Evolutionary conservation across 2,329 filamentous ascomycete genomes (phyloP), one percentile per base, ranked within the genome.

Genomic region (Aspergillus aculeatus): DNA sequence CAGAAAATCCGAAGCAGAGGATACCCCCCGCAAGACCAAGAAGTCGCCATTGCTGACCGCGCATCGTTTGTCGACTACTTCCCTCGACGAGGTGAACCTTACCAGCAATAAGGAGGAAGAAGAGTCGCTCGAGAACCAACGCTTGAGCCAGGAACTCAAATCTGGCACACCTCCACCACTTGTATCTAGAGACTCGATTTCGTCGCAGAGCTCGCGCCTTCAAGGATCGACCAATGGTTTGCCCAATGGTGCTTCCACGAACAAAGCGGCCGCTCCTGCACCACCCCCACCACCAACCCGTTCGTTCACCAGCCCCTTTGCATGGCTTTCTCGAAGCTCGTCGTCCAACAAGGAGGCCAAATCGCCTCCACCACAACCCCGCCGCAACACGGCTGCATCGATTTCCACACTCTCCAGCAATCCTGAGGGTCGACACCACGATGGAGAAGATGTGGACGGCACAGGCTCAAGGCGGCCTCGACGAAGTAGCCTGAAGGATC

Each of bases 301-400:
- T 70, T 96, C 95, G 74, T 84, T 96, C 57, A 93, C 91, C 9
- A 91, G 91, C 66, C 91, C 90, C n/a, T 96, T 96, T 69, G 86
- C 91, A 44, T 94, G 91, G 88, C 83, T 96, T 44, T 91, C 91
- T 32, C 82, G 91, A 66, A 88, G 83, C 73, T 85, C 86, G 24
- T 77, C 75, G 29, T 75, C 76, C 11, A 82, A 83, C 38, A 84
- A 83, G 71, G 85, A 84, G 55, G 73, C 80, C 47, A 82, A 85
- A 54, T 83, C 86, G 5, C 83, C 89, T 19, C 71, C 83, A 61
- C 78, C 70, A 35, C 66, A 73, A 26, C 73, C 76, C 47, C 80
- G 89, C 67, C 83, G 91, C 71, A 91, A 94, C 70, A 96, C 92
- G 0, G 86, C 86, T 54, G 91, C 91, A 67, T 96, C 92, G 0